Conservation (phyloP, 129 eudicot genomes). For the Apium graveolens region DNA sequence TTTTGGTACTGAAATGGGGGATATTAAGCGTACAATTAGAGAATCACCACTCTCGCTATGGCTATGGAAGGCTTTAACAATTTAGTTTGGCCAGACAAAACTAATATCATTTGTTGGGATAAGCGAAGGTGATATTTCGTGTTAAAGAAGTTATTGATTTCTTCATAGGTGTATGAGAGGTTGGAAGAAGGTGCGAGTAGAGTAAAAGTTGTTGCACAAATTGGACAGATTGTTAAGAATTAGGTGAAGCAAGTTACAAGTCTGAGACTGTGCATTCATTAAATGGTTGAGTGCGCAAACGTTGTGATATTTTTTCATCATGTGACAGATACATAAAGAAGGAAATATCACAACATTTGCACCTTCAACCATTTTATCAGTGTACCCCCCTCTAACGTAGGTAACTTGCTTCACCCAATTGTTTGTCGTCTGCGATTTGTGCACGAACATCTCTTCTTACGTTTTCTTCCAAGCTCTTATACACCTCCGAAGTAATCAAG, state of each 20-base stretch:
- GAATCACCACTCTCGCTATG: slow-evolving; percentile 23
- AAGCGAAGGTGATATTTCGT: slow-evolving; percentile 29
- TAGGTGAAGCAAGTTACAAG: slow-evolving; percentile 29
- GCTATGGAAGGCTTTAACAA: too few relatives aligned
- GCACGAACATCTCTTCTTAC: too few relatives aligned
- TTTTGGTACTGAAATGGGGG: slow-evolving; percentile 25
- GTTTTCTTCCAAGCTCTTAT: too few relatives aligned
- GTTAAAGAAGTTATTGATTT: slow-evolving; percentile 19
- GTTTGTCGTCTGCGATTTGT: too few relatives aligned
- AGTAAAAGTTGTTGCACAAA: slow-evolving; percentile 7
- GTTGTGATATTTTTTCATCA: slow-evolving; percentile 18
- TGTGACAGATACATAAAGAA: neutral
- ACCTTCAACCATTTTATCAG: slow-evolving; percentile 18
- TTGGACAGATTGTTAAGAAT: slow-evolving; percentile 8
- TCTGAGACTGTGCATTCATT: slow-evolving; percentile 14
- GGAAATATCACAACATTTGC: slow-evolving; percentile 28
- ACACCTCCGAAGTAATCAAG: too few relatives aligned
- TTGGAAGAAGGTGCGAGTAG: slow-evolving; percentile 13
- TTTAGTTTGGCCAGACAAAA: slow-evolving; percentile 25
- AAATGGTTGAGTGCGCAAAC: slow-evolving; percentile 25
- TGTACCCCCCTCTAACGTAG: slow-evolving; percentile 16
- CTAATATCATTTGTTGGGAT: slow-evolving; percentile 38
- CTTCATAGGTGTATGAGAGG: slow-evolving; percentile 13
- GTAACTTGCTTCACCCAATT: slow-evolving; percentile 28
- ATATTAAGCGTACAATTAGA: slow-evolving; percentile 25